Evolutionary conservation across 306 rosid genomes (phyloP), one percentile per base, ranked within the genome.

Genomic region (Quercus mongolica): DNA sequence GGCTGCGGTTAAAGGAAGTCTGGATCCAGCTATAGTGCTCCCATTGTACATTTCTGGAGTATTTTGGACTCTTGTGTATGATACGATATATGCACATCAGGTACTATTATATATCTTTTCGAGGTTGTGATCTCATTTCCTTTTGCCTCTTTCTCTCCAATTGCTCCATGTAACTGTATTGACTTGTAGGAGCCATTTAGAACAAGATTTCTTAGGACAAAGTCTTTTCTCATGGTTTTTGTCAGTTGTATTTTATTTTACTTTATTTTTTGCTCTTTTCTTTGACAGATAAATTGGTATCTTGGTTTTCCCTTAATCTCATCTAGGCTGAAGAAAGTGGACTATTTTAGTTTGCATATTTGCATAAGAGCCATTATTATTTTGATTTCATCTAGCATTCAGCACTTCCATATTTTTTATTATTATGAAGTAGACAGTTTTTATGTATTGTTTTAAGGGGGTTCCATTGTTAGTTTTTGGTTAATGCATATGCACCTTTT

Each of bases 51-150:
- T 82, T 71, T 91, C 98, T 75, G 97, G 99, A 73, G 92, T 92
- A 68, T 92, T 79, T 82, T 95, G 99, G 99, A 95, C 98, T 73
- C 94, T 92, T 64, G 96, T 95, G 46, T 95, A 92, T 79, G 99
- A 95, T 83, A 95, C 96, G 4, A 92, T 95, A 77, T 92, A 92
- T 58, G 99, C 99, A 21, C 99, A 95, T 88, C 98, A 95, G 99
- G 99, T 94, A 86, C 75, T 70, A 74, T 73, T 79, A 1, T 52
- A 8, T 73, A 18, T 73, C 79, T 81, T 63, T 61, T 31, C 73
- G 33, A 56, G 54, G n/a, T 14, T 65, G 20, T 44, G 5, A 25
- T 62, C 56, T 18, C 59, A 13, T 73, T 28, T 76, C 55, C 61
- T 79, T 82, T 76, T 75, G 12, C 69, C 73, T 51, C 76, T 5